These are phyloP conservation scores for Skeletonema menzelii DNA, from an alignment of 108 stramenopile genomes.

Conservation along the genomic window DNA sequence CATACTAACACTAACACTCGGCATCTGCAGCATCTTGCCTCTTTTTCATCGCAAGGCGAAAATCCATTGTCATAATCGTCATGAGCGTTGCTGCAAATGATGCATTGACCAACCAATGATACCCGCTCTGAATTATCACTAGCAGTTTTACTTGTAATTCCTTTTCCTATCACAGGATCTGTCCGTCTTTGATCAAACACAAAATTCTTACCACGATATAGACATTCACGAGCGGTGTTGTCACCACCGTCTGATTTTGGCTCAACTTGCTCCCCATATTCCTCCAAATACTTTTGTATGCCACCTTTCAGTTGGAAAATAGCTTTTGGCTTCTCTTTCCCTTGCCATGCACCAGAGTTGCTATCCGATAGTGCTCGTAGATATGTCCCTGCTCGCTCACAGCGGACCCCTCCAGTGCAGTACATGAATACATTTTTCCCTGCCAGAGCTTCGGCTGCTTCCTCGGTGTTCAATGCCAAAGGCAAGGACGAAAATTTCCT, in stretches of 20 bases:
- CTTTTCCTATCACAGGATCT: conserved; percentile 46
- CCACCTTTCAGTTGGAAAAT: conserved; percentile 82
- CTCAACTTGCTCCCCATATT: conserved; percentile 29
- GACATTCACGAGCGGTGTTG: conserved; percentile 23
- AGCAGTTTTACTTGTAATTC: conserved; percentile 50
- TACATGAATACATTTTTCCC: conserved; percentile 73
- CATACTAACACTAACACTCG: conserved; percentile 82
- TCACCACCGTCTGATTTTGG: not conserved
- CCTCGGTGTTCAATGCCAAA: conserved; percentile 51
- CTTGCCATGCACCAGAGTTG: conserved; percentile 45
- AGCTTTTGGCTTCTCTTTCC: conserved; percentile 36
- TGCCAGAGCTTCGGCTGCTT: conserved; percentile 43
- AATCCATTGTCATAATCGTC: conserved; percentile 91
- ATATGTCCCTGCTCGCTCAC: conserved; percentile 74
- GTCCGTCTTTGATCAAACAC: conserved; percentile 86
- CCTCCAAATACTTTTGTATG: conserved; percentile 75
- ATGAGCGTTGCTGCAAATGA: conserved; percentile 64
- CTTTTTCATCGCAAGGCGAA: conserved; percentile 70
- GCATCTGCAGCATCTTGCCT: conserved; percentile 81
- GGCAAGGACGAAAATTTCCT: conserved; percentile 85
- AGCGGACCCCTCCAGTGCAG: conserved; percentile 72
- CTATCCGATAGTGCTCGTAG: conserved; percentile 59
- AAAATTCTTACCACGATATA: conserved; percentile 85
- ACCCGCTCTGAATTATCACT: conserved; percentile 7
- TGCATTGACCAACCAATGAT: conserved; percentile 57